A percentile compares a stretch with the other conserved stretches of the same genome.
Conservation (phyloP, 345 rosid genomes). For the Citrus sinensis region DNA sequence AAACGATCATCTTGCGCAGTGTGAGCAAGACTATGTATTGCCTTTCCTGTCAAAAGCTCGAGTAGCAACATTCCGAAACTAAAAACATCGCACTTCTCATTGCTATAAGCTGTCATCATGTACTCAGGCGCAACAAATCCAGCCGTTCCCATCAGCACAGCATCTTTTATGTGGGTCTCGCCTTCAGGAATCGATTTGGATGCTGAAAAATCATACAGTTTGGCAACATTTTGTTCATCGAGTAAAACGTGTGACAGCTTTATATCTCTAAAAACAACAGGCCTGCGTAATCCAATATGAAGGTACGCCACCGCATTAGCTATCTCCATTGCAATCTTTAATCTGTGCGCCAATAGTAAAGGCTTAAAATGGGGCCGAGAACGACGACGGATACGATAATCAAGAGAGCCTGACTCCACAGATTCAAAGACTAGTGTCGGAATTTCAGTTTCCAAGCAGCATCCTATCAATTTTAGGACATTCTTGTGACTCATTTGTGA, state of each 20-base stretch:
- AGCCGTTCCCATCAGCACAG: neutral
- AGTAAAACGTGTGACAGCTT: slow-evolving; percentile 5
- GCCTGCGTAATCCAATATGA: slow-evolving; percentile 17
- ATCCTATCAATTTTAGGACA: slow-evolving; percentile 22
- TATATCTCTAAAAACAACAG: slow-evolving; percentile 20
- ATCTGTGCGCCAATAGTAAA: slow-evolving; percentile 13
- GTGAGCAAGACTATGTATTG: too few species aligned
- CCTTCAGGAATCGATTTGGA: slow-evolving; percentile 25
- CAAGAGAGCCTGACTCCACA: slow-evolving; percentile 5
- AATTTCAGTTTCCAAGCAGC: slow-evolving; percentile 20
- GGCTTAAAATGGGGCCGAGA: neutral
- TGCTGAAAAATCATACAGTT: slow-evolving; percentile 13
- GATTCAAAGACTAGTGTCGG: slow-evolving; percentile 18
- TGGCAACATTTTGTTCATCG: slow-evolving; percentile 8
- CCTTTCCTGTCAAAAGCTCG: slow-evolving; percentile 11
- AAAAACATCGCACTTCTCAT: slow-evolving; percentile 29
- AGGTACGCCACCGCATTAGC: slow-evolving; percentile 18
- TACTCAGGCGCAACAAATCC: slow-evolving; percentile 9
- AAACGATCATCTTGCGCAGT: neutral
- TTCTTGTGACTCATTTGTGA: slow-evolving; percentile 21
- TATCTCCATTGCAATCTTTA: slow-evolving; percentile 21
- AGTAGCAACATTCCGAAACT: slow-evolving; percentile 13
- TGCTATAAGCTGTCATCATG: neutral
- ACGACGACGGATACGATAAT: neutral
- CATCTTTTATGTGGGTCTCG: neutral